Conservation (phyloP, 163 green algal genomes). For the Coccomyxa subellipsoidea region DNA sequence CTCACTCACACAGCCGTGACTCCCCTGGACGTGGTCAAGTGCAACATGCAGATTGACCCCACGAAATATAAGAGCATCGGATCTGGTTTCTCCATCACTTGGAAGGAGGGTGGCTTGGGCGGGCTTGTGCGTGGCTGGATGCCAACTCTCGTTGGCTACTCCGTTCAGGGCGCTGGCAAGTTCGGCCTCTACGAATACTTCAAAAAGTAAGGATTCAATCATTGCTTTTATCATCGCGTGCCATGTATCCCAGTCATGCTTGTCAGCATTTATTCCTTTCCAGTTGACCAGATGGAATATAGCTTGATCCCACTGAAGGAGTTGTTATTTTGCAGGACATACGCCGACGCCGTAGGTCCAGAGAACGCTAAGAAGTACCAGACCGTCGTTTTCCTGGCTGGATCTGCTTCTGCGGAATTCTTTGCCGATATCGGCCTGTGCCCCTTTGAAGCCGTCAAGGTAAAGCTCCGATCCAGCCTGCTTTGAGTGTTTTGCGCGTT, state of each 20-base stretch:
- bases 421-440: constrained; percentile 97
- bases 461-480: no score
- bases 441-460: constrained; percentile 97
- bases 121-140: constrained; percentile 85
- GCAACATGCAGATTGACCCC: constrained; percentile 87
- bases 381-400: constrained; percentile 87
- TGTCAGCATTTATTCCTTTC: not conserved
- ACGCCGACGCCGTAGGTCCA: constrained; percentile 78
- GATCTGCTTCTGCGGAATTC: constrained; percentile 93
- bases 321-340: constrained; percentile 53
- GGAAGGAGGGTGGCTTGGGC: constrained; percentile 61
- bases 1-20: constrained; percentile 91
- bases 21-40: constrained; percentile 99
- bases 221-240: not conserved
- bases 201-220: constrained; percentile 43
- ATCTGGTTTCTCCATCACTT: constrained; percentile 75
- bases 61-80: constrained; percentile 87
- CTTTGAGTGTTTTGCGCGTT: no score
- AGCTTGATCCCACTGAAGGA: not conserved
- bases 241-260: no score
- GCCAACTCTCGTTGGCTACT: constrained; percentile 89
- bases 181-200: constrained; percentile 88
- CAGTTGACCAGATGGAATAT: not conserved
- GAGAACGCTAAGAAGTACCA: constrained; percentile 85
- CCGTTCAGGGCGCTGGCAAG: constrained; percentile 86